Conservation (phyloP, 352 stramenopile species). For the Phytophthora constricta region DNA sequence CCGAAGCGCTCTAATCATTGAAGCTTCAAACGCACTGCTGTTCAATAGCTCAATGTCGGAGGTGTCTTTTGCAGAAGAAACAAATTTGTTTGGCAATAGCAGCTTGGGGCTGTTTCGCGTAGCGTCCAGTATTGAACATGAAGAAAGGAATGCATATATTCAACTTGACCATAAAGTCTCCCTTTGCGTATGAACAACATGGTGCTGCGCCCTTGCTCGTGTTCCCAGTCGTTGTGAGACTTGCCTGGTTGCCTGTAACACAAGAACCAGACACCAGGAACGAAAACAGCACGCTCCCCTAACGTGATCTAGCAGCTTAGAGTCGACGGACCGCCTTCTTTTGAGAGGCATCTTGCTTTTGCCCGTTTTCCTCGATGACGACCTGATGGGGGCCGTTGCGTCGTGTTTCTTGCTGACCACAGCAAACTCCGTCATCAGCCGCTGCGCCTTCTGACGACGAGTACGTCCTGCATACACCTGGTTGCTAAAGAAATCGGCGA, state of each 20-base stretch:
- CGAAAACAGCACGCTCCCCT: conserved; percentile 13
- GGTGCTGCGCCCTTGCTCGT: conserved; percentile 10
- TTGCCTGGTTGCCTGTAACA: conserved; percentile 16
- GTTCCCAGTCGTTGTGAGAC: conserved; percentile 13
- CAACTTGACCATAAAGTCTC: conserved; percentile 29
- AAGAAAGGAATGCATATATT: conserved; percentile 30
- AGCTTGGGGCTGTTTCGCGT: too few species aligned
- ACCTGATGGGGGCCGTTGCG: conserved; percentile 17
- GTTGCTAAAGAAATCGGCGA: conserved; percentile 75
- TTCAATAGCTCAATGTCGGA: too few species aligned
- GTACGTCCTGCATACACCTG: conserved; percentile 70
- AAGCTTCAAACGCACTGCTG: too few species aligned
- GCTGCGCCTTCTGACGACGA: conserved; percentile 69
- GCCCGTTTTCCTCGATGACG: conserved; percentile 26
- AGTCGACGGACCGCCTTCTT: conserved; percentile 18
- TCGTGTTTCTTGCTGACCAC: conserved; percentile 66
- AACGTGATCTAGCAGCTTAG: conserved; percentile 17
- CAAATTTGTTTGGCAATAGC: too few species aligned
- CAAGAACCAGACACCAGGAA: conserved; percentile 17
- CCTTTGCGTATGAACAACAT: conserved; percentile 30
- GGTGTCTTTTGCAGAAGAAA: not conserved
- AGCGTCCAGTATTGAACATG: too few species aligned
- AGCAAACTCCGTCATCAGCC: conserved; percentile 78
- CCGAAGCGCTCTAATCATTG: too few species aligned
- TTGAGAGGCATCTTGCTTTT: conserved; percentile 4